Conservation (phyloP, 192 early-diverging fungal genomes). For the Backusella circina region DNA sequence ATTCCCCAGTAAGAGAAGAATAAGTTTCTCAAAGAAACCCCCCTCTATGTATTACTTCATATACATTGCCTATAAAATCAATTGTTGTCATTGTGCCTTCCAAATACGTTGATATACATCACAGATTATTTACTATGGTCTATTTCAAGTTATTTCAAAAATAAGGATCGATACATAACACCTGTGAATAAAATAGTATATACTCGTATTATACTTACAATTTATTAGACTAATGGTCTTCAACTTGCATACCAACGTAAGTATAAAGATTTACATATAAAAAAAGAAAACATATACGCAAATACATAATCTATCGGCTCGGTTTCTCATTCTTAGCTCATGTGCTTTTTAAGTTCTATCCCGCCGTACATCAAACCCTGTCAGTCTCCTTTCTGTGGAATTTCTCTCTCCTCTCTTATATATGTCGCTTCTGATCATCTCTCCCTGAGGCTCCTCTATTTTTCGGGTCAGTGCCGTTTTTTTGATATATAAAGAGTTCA, state of each 20-base stretch:
- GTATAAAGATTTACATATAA: background rate
- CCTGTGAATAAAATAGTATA: background rate
- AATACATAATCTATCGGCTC: background rate
- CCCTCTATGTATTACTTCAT: background rate
- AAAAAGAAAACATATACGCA: background rate
- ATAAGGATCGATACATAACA: background rate
- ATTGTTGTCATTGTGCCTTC: constrained; percentile 11
- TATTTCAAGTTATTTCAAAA: background rate
- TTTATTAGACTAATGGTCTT: background rate
- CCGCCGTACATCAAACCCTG: constrained; percentile 14
- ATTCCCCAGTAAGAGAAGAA: background rate
- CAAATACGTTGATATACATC: background rate
- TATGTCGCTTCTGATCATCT: background rate
- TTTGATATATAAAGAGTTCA: background rate
- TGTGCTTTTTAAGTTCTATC: constrained; percentile 5
- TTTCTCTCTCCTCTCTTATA: background rate
- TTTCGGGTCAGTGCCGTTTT: constrained; percentile 3
- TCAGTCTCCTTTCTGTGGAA: constrained; percentile 5
- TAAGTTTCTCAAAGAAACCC: background rate
- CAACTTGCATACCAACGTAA: background rate
- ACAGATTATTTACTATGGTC: background rate
- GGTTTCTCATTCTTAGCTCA: constrained; percentile 1
- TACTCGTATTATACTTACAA: background rate
- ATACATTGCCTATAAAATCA: background rate
- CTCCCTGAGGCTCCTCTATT: constrained; percentile 1